A percentile compares a stretch with the other conserved stretches of the same genome.
These are phyloP conservation scores for Colletotrichum gloeosporioides DNA, from an alignment of 2,329 filamentous ascomycete genomes.

Conservation along the genomic window DNA sequence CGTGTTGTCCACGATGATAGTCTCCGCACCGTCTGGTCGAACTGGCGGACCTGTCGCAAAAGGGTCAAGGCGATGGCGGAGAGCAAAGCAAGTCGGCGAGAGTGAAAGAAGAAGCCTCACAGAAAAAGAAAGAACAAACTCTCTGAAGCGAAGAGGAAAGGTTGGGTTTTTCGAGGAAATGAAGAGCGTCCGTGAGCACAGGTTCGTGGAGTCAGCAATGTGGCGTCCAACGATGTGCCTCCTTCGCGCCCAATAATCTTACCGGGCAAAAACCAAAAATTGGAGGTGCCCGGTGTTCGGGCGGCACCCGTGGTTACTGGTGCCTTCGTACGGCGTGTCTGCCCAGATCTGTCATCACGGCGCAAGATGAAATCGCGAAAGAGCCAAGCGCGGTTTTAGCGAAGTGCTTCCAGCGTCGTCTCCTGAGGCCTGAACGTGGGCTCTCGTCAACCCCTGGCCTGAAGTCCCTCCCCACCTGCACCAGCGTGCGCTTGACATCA, in stretches of 20 bases:
- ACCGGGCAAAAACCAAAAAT: not conserved
- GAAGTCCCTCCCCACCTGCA: not conserved
- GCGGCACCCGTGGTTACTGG: not conserved
- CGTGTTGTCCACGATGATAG: not conserved
- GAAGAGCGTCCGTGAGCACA: conserved; percentile 7
- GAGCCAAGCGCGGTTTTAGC: conserved; percentile 5
- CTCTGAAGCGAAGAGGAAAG: not conserved
- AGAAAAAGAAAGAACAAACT: not conserved
- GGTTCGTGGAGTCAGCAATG: not conserved
- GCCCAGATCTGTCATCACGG: not conserved
- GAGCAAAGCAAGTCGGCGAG: not conserved
- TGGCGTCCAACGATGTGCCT: not conserved
- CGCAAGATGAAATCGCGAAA: not conserved
- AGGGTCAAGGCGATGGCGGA: not conserved
- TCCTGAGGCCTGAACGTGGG: not conserved
- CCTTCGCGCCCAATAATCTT: not conserved
- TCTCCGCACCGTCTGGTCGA: not conserved
- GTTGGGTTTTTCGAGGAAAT: not conserved
- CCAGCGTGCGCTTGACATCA: not conserved
- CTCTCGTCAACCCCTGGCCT: not conserved
- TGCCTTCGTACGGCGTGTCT: not conserved
- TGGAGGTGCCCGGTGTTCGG: not conserved
- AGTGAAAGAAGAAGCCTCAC: not conserved
- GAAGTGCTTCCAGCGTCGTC: not conserved
- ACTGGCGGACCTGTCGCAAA: not conserved